A percentile compares a stretch with the other conserved stretches of the same genome.
Conservation (phyloP, 805 yeast species). For the Barnettozyma populi region DNA sequence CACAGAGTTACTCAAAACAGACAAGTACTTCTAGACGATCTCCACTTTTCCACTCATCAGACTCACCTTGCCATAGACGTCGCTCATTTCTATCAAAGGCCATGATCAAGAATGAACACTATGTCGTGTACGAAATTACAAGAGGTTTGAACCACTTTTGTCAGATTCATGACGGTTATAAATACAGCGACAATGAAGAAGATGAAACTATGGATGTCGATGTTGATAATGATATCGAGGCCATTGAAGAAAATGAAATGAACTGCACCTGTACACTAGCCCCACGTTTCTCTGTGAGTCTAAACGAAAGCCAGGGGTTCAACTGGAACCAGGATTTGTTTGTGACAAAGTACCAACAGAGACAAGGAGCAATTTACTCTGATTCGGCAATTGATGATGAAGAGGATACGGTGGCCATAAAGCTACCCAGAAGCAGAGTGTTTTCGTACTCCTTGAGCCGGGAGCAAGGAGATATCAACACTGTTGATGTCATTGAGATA, state of each 20-base stretch:
- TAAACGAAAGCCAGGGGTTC: conserved; percentile 68
- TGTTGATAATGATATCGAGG: background rate
- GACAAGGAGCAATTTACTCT: conserved; percentile 34
- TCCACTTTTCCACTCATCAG: conserved; percentile 21
- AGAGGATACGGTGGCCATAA: background rate
- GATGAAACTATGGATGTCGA: background rate
- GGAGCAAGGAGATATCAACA: conserved; percentile 14
- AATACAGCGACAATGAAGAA: background rate
- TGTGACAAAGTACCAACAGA: conserved; percentile 66
- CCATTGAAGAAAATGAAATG: background rate
- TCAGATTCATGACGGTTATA: conserved; percentile 2
- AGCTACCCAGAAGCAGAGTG: background rate
- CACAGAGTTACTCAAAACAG: background rate
- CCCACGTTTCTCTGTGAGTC: conserved; percentile 37
- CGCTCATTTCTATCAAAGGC: conserved; percentile 50
- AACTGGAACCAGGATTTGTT: conserved; percentile 72
- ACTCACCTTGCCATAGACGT: conserved; percentile 49
- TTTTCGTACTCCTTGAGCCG: conserved; percentile 15
- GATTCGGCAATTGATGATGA: conserved; percentile 23
- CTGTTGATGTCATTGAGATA: conserved; percentile 22
- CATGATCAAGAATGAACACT: conserved; percentile 53
- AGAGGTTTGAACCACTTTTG: background rate
- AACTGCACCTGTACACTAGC: conserved; percentile 1
- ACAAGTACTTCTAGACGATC: background rate
- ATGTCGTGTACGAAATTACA: conserved; percentile 43